Evolutionary conservation across 257 asterid species (phyloP).

Genomic region (Ajuga chamaepitys): DNA sequence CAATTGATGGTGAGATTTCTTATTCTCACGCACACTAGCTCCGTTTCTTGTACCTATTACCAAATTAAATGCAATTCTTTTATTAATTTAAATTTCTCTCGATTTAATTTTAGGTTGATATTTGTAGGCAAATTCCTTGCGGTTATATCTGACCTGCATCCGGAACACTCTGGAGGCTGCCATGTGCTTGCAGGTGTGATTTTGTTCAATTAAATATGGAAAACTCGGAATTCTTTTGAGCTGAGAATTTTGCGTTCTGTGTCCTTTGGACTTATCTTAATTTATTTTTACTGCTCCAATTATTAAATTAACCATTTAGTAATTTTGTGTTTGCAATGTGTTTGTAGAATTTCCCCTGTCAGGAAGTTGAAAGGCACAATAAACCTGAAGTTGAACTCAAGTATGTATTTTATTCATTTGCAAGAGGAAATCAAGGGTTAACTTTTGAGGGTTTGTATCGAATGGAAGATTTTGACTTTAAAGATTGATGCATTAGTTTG

Average conservation of each 20-base stretch:
- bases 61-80: not conserved
- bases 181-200: slow-evolving; percentile 78
- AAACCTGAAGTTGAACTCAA: slow-evolving; percentile 98
- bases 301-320: not conserved
- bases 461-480: not conserved
- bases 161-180: slow-evolving; percentile 91
- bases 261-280: not conserved
- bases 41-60: not conserved
- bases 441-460: not conserved
- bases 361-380: slow-evolving; percentile 99
- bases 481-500: not conserved
- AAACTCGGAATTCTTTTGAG: not conserved
- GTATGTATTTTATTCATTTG: slow-evolving; percentile 35
- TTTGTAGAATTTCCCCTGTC: slow-evolving; percentile 96
- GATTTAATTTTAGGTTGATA: not conserved
- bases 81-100: not conserved
- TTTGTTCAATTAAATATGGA: not conserved
- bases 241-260: not conserved
- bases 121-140: slow-evolving; percentile 48
- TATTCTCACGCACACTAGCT: not conserved
- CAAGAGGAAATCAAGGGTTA: not conserved
- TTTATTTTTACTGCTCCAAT: not conserved
- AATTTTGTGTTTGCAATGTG: slow-evolving; percentile 13
- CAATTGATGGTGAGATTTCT: slow-evolving; percentile 25
- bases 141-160: slow-evolving; percentile 69